Evolutionary conservation across 2,329 filamentous ascomycete species (phyloP).

Genomic region (Chrysoporthe deuterocubensis): DNA sequence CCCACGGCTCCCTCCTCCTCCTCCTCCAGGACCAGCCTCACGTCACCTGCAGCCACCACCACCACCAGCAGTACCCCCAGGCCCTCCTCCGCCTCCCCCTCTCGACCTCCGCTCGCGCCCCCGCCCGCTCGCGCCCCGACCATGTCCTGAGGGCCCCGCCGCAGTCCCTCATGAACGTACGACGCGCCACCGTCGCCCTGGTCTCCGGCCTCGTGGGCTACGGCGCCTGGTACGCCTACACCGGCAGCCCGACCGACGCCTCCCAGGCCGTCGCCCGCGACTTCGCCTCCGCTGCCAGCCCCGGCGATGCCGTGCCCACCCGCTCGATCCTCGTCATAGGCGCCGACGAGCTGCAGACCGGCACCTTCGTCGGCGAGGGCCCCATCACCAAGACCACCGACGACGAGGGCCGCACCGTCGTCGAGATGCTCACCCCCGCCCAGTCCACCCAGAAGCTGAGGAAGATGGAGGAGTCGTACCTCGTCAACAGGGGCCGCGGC

Average conservation of each 20-base stretch:
- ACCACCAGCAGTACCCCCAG: slow-evolving; percentile 29
- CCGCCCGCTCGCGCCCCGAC: slow-evolving; percentile 38
- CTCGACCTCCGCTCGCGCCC: slow-evolving; percentile 30
- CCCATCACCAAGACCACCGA: slow-evolving; percentile 88
- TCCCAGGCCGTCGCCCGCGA: slow-evolving; percentile 42
- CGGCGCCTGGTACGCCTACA: slow-evolving; percentile 77
- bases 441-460: slow-evolving; percentile 90
- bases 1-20: slow-evolving; percentile 29
- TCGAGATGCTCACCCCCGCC: slow-evolving; percentile 96
- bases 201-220: slow-evolving; percentile 74
- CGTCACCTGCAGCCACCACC: slow-evolving; percentile 29
- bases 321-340: slow-evolving; percentile 83
- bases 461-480: slow-evolving; percentile 87
- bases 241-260: slow-evolving; percentile 45
- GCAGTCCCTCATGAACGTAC: slow-evolving; percentile 75
- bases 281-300: slow-evolving; percentile 45
- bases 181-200: slow-evolving; percentile 68
- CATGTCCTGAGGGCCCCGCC: slow-evolving; percentile 53
- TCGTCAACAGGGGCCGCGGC: slow-evolving; percentile 85
- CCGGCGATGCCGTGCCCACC: slow-evolving; percentile 50
- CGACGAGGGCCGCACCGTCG: slow-evolving; percentile 79
- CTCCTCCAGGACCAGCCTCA: slow-evolving; percentile 29
- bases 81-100: slow-evolving; percentile 31
- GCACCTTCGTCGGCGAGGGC: slow-evolving; percentile 80
- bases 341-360: slow-evolving; percentile 87